Conservation (phyloP, 2,329 filamentous ascomycete genomes). For the Xylaria sp. region DNA sequence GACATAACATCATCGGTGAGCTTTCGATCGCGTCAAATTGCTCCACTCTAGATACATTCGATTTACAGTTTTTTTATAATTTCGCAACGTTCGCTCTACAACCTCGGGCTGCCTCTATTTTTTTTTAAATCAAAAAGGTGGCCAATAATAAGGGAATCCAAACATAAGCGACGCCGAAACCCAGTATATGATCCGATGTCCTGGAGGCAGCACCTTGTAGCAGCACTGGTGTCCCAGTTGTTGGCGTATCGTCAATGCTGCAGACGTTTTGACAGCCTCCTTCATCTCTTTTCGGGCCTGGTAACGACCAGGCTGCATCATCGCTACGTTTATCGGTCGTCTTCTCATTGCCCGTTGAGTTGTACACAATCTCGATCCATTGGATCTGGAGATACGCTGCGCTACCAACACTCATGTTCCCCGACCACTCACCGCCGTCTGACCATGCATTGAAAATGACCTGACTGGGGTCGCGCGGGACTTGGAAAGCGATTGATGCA, state of each 20-base stretch:
- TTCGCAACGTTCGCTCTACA: not conserved
- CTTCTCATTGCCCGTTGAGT: slow-evolving; percentile 49
- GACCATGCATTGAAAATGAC: slow-evolving; percentile 71
- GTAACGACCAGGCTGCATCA: not conserved
- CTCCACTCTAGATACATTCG: slow-evolving; percentile 1
- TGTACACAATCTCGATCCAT: slow-evolving; percentile 72
- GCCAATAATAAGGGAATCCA: slow-evolving; percentile 44
- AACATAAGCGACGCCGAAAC: slow-evolving; percentile 37
- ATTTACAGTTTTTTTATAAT: slow-evolving; percentile 11
- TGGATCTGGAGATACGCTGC: slow-evolving; percentile 68
- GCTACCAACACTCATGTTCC: slow-evolving; percentile 64
- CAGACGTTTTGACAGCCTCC: slow-evolving; percentile 46
- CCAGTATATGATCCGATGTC: slow-evolving; percentile 37
- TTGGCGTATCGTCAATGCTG: slow-evolving; percentile 52
- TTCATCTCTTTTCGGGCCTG: slow-evolving; percentile 37
- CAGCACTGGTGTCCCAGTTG: slow-evolving; percentile 55
- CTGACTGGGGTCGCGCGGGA: slow-evolving; percentile 62
- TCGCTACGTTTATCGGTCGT: slow-evolving; percentile 34
- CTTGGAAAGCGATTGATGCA: slow-evolving; percentile 65
- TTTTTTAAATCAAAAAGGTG: slow-evolving; percentile 35
- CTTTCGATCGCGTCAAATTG: not conserved
- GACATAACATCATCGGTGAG: not conserved
- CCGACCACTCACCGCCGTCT: slow-evolving; percentile 69
- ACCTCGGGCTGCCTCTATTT: not conserved
- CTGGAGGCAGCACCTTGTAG: slow-evolving; percentile 44